Conservation (phyloP, 768 basidiomycete genomes). For the Suillus luteus region DNA sequence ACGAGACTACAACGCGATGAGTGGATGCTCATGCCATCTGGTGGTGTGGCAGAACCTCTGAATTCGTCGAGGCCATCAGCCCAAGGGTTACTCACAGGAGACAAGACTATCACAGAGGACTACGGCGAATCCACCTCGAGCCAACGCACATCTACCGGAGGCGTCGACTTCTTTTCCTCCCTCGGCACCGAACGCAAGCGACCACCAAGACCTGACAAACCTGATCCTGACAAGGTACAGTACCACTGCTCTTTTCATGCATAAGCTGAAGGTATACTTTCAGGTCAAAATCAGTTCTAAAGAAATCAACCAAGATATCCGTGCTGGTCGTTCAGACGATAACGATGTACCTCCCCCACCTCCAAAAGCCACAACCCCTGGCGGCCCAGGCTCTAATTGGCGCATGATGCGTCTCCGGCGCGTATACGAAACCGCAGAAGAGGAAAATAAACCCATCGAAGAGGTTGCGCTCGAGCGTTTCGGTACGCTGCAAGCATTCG, state of each 20-base stretch:
- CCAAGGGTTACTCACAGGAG: slow-evolving; percentile 31
- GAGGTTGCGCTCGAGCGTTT: slow-evolving; percentile 89
- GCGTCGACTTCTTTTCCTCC: slow-evolving; percentile 86
- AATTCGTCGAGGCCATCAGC: slow-evolving; percentile 33
- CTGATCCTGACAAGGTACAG: slow-evolving; percentile 72
- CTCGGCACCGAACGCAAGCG: slow-evolving; percentile 82
- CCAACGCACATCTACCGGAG: slow-evolving; percentile 52
- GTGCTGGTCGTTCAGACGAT: slow-evolving; percentile 43
- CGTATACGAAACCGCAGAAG: slow-evolving; percentile 88
- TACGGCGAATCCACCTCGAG: slow-evolving; percentile 55
- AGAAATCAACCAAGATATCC: slow-evolving; percentile 64
- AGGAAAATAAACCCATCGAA: slow-evolving; percentile 72
- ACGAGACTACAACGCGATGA: slow-evolving; percentile 68
- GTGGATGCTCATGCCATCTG: slow-evolving; percentile 79
- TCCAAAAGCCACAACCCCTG: slow-evolving; percentile 62
- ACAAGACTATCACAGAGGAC: slow-evolving; percentile 63
- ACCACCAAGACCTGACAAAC: slow-evolving; percentile 56
- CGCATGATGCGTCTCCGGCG: slow-evolving; percentile 95
- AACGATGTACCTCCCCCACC: slow-evolving; percentile 40
- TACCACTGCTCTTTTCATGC: slow-evolving; percentile 7
- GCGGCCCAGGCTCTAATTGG: slow-evolving; percentile 94
- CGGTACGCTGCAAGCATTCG: slow-evolving; percentile 80
- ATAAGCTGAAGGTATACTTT: slow-evolving; percentile 19
- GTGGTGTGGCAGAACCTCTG: slow-evolving; percentile 28
- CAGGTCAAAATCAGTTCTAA: slow-evolving; percentile 62